These are phyloP conservation scores for Hypoxylon crocopeplum DNA, from an alignment of 495 filamentous ascomycete genomes.

Conservation along the genomic window DNA sequence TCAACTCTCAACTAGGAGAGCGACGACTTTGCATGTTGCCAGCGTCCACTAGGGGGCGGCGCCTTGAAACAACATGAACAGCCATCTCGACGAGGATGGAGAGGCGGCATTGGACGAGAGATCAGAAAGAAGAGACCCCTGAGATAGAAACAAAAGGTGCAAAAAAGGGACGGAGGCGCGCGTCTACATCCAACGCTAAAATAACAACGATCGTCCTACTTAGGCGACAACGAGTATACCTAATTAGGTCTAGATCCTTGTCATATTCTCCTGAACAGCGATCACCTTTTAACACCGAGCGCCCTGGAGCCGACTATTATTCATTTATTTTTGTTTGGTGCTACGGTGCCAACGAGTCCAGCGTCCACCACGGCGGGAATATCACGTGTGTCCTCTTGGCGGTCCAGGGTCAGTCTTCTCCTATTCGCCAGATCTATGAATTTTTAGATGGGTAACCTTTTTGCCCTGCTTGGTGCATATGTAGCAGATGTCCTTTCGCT, in stretches of 20 bases:
- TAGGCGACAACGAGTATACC: neutral
- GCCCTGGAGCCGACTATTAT: too few species aligned
- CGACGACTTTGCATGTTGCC: neutral
- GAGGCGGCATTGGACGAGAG: conserved; percentile 31
- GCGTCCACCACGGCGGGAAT: conserved; percentile 22
- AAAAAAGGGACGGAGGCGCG: conserved; percentile 36
- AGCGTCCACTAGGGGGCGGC: conserved; percentile 8
- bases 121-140: conserved; percentile 10
- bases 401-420: conserved; percentile 5
- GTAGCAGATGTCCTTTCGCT: too few species aligned
- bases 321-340: too few species aligned
- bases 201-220: conserved; percentile 22
- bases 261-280: too few species aligned
- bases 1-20: too few species aligned
- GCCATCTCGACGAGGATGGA: conserved; percentile 25
- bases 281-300: too few species aligned
- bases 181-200: conserved; percentile 36
- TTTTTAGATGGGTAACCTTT: too few species aligned
- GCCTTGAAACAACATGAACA: conserved; percentile 24
- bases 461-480: too few species aligned
- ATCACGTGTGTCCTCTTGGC: conserved; percentile 34
- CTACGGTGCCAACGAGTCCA: too few species aligned
- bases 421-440: too few species aligned
- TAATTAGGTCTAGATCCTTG: too few species aligned
- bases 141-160: conserved; percentile 8